Evolutionary conservation across 768 basidiomycete species (phyloP), one percentile per base, ranked within the genome.

Genomic region (Podaxis sp.): DNA sequence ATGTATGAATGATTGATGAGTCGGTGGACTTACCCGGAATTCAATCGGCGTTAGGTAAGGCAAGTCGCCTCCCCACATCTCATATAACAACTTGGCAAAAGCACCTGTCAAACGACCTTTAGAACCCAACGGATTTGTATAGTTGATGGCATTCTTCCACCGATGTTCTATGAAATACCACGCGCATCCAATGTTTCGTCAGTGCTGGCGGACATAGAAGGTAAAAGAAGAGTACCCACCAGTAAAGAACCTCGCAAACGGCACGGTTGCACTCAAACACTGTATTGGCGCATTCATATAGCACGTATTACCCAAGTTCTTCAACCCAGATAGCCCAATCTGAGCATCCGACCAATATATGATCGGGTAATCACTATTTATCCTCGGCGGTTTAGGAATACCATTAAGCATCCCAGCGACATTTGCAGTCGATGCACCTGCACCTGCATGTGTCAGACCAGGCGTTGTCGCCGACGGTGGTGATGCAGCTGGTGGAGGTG

Each of bases 251-350:
- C 88, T 82, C 33, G 95, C 86, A 73, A 99, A 96, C 0, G 96
- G 96, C 6, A 91, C 86, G 0, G 96, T 97, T 0, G 96, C 96
- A 71, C 89, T 94, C 71, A 99, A 78, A 73, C 97, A 99, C 74
- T 99, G 97, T 15, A 99, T 85, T 5, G 94, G 95, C 33, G 97
- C 93, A 73, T 98, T 98, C 94, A 98, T 98, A 72, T 98, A 99
- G 73, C 97, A 99, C 7, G 97, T 99, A 73, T 98, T 98, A 17
- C 91, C 89, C 64, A 98, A 71, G 72, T 99, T 99, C 83, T 96
- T 96, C 71, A 99, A 73, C 3, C 96, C 96, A 0, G 88, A 86
- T 19, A 86, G 87, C 24, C 89, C 90, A 58, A 95, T 86, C 64
- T 89, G 84, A 43, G 85, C 79, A 71, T 95, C 92, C 13, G 81